Conservation (phyloP, 768 basidiomycete genomes). For the Kwoniella pini region DNA sequence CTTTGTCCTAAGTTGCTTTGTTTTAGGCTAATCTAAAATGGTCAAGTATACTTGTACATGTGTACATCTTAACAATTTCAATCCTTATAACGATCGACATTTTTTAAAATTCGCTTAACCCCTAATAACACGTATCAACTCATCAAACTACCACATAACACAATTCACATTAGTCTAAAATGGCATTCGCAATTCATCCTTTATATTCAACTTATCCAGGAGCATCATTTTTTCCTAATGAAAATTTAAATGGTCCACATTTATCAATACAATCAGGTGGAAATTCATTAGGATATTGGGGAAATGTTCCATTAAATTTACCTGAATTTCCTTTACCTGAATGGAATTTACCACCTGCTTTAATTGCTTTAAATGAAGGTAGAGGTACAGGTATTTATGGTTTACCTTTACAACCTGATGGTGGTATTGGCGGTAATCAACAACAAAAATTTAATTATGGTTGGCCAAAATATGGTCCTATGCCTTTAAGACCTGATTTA, state of each 20-base stretch:
- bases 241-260: conserved; percentile 43
- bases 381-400: conserved; percentile 35
- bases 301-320: conserved; percentile 30
- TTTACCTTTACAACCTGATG: conserved; percentile 13
- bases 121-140: too few species aligned
- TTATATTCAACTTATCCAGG: conserved; percentile 45
- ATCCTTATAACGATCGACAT: too few species aligned
- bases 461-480: conserved; percentile 51
- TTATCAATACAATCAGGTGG: conserved; percentile 37
- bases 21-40: too few species aligned
- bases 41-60: too few species aligned
- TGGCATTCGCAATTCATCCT: conserved; percentile 33
- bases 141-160: too few species aligned
- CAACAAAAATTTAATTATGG: conserved; percentile 42
- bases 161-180: background rate
- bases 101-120: too few species aligned
- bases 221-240: conserved; percentile 42
- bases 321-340: conserved; percentile 17
- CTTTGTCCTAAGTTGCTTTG: too few species aligned
- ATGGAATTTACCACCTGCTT: conserved; percentile 42
- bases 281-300: conserved; percentile 43
- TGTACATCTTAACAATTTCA: too few species aligned
- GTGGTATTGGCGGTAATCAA: conserved; percentile 23
- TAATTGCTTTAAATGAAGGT: conserved; percentile 39
- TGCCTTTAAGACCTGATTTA: conserved; percentile 49